Evolutionary conservation across 768 basidiomycete species (phyloP), one percentile per base, ranked within the genome.

Genomic region (Boletus subparvulus): DNA sequence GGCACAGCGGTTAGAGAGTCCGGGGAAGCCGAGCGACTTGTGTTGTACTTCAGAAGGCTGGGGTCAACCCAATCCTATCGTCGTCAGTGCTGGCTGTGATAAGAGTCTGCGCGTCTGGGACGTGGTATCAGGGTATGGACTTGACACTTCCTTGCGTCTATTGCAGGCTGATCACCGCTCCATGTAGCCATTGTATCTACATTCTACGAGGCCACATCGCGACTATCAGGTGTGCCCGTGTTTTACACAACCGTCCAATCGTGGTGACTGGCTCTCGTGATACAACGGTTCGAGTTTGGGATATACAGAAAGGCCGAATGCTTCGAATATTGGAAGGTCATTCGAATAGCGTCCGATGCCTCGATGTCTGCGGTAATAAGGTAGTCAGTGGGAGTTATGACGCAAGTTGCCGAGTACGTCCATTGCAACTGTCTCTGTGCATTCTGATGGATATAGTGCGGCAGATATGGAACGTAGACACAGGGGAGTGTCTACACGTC

Each of bases 351-450:
- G 95, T 98, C 14, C 76, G 96, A 45, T 93, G 92, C 68, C 74
- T 98, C 32, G 96, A 98, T 70, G 86, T 94, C 12, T 87, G 83
- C 62, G 96, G 93, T 26, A 86, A 85, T 60, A 79, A 76, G 62
- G 87, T 88, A 13, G 94, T 94, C 37, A 94, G 91, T 63, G 96
- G 94, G 35, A 94, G 94, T 69, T 98, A 99, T 71, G 96, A 99
- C 70, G 78, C 81, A 44, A 94, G 87, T 17, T 90, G 88, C 64
- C 80, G 94, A 60, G 90, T 96, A 52, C 46, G 83, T 74, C 32
- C 35, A 26, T 42, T 19, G 3, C 42, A 30, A 17, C 11, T 21
- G 30, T 55, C 28, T 11, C 2, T 32, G 19, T 35, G 30, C 19
- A 43, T 16, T 40, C 39, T 62, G 36, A 55, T 41, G 3, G 6